These are phyloP conservation scores for Daldinia sp. DNA, from an alignment of 2,329 filamentous ascomycete species.

Conservation along the genomic window DNA sequence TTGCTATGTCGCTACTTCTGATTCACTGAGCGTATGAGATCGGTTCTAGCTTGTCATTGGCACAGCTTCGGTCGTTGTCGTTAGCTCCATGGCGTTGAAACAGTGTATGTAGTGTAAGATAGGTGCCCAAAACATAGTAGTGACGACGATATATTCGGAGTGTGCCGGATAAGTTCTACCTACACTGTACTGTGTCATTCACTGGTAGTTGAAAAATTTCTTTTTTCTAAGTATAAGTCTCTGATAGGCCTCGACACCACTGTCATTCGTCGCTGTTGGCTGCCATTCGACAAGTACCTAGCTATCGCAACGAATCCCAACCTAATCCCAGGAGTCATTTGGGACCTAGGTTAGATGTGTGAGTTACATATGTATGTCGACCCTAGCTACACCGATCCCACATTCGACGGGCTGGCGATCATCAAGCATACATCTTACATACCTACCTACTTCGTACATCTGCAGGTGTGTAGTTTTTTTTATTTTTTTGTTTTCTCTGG, in stretches of 20 bases:
- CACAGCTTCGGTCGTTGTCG: conserved; percentile 20
- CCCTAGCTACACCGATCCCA: conserved; percentile 5
- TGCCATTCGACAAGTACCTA: not conserved
- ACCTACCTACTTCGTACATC: conserved; percentile 9
- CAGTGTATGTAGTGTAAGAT: conserved; percentile 3
- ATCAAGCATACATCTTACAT: conserved; percentile 12
- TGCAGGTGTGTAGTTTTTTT: conserved; percentile 5
- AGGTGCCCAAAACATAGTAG: too few species aligned
- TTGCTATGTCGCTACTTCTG: conserved; percentile 9
- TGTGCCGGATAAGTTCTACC: too few species aligned
- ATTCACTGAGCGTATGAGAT: conserved; percentile 18
- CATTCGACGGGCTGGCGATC: conserved; percentile 12
- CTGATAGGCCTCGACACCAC: too few species aligned
- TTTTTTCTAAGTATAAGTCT: too few species aligned
- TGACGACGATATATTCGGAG: conserved; percentile 11
- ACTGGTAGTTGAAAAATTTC: not conserved
- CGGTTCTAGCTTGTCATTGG: conserved; percentile 29
- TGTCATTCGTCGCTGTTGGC: not conserved
- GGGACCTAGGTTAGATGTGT: not conserved
- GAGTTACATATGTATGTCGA: not conserved
- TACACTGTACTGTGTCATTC: too few species aligned
- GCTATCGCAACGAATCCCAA: not conserved
- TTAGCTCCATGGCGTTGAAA: conserved; percentile 25
- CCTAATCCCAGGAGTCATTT: not conserved
- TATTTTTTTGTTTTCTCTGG: conserved; percentile 23